Conservation (phyloP, 352 stramenopile genomes). For the Phytophthora foliorum region DNA sequence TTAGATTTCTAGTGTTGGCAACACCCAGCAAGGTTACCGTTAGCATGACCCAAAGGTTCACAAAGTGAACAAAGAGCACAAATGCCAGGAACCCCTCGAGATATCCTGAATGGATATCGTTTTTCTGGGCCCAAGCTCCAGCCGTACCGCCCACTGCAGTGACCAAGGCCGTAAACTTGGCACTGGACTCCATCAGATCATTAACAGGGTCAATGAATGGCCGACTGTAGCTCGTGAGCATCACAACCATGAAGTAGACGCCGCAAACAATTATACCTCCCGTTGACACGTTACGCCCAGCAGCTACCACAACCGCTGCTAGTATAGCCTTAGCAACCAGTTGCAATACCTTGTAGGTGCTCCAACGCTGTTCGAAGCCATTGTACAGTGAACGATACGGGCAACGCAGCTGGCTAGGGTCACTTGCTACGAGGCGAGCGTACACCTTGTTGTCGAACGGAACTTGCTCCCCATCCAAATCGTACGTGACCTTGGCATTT, state of each 20-base stretch:
- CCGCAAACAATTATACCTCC: constrained; percentile 33
- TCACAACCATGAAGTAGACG: constrained; percentile 40
- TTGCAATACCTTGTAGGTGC: constrained; percentile 56
- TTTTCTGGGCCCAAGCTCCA: constrained; percentile 9
- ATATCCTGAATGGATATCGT: constrained; percentile 17
- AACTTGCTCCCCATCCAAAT: constrained; percentile 49
- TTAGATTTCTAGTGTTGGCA: constrained; percentile 31
- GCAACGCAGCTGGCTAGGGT: constrained; percentile 48
- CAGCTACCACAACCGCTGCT: constrained; percentile 35
- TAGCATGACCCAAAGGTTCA: constrained; percentile 50
- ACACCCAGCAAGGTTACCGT: constrained; percentile 43
- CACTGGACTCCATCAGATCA: constrained; percentile 52
- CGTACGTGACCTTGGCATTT: constrained; percentile 48
- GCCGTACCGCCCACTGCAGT: constrained; percentile 42
- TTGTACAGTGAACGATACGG: constrained; percentile 61
- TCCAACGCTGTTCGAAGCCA: constrained; percentile 57
- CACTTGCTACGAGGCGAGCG: constrained; percentile 37
- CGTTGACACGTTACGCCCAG: constrained; percentile 12
- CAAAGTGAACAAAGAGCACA: constrained; percentile 49
- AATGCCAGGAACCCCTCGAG: constrained; percentile 19
- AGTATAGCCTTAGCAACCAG: constrained; percentile 52
- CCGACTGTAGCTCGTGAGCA: constrained; percentile 39
- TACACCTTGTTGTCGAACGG: constrained; percentile 56
- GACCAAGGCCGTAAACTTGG: constrained; percentile 42
- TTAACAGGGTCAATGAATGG: constrained; percentile 58